A percentile compares a stretch with the other conserved stretches of the same genome.
Evolutionary conservation across 257 asterid species (phyloP).

Genomic region (Solanum peruvianum): DNA sequence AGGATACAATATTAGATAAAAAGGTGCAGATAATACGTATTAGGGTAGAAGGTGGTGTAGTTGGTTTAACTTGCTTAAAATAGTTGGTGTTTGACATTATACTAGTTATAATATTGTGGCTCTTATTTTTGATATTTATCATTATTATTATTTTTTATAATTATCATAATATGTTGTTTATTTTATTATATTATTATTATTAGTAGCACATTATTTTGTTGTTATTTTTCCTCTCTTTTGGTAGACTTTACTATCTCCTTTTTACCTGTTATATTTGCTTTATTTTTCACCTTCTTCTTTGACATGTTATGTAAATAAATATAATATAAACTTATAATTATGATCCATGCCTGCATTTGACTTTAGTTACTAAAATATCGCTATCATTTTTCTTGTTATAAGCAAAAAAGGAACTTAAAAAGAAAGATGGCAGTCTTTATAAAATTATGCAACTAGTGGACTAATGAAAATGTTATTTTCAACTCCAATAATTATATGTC

Average conservation of each 20-base stretch:
- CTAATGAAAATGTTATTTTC: neutral
- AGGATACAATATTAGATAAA: no score
- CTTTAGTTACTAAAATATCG: neutral
- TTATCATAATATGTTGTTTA: neutral
- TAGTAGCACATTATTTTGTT: neutral
- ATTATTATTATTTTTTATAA: no score
- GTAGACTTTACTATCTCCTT: neutral
- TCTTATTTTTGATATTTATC: no score
- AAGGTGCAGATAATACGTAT: no score
- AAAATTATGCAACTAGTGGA: neutral
- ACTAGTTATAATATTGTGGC: neutral
- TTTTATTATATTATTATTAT: no score
- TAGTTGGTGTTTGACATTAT: neutral
- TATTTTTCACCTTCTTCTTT: no score
- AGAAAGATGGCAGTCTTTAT: no score
- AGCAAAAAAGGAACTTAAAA: neutral
- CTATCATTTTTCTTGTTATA: neutral
- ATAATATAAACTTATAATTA: neutral
- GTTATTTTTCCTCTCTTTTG: neutral
- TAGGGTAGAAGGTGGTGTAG: neutral
- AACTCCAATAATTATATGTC: neutral
- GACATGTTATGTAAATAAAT: neutral
- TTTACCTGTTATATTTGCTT: neutral
- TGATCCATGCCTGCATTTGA: neutral
- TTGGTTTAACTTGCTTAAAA: neutral